phyloP scores from a whole-genome alignment of 1,284 basidiomycete genomes.

The Fistulina hepatica region DNA sequence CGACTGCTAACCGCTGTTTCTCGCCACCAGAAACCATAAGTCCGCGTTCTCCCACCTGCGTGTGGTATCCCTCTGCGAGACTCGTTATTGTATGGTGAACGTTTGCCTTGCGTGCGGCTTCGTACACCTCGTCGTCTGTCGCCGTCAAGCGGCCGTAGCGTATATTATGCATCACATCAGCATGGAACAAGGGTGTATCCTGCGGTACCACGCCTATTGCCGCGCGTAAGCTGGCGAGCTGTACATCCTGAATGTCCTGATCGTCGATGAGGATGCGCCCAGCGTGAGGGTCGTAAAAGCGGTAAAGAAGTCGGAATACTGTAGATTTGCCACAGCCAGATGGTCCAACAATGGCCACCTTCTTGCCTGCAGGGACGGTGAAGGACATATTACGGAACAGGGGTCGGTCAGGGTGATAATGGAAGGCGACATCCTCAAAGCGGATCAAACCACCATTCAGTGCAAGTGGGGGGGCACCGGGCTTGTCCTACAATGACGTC shows the following conservation, averaged over 20 bases:
- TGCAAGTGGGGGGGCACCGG: conserved; percentile 54
- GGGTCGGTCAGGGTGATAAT: conserved; percentile 81
- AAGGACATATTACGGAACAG: conserved; percentile 90
- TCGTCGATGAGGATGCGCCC: conserved; percentile 82
- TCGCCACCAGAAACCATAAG: conserved; percentile 98
- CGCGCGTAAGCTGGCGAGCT: conserved; percentile 63
- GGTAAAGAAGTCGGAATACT: conserved; percentile 86
- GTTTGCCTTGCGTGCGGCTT: conserved; percentile 78
- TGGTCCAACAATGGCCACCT: conserved; percentile 93
- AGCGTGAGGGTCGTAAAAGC: conserved; percentile 82
- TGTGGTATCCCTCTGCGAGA: conserved; percentile 80
- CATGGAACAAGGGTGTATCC: conserved; percentile 96
- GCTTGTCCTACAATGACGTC: conserved; percentile 42
- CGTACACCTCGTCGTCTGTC: conserved; percentile 79
- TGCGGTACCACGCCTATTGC: conserved; percentile 93
- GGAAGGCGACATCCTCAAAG: conserved; percentile 90
- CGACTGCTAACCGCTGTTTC: conserved; percentile 93
- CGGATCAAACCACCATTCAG: conserved; percentile 80
- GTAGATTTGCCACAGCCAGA: conserved; percentile 98
- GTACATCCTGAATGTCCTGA: conserved; percentile 73
- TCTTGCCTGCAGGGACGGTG: conserved; percentile 89
- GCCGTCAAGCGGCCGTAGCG: conserved; percentile 88
- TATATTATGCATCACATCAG: conserved; percentile 90
- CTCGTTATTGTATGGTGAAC: conserved; percentile 74
- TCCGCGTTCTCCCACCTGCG: conserved; percentile 91